phyloP scores from a whole-genome alignment of 495 filamentous ascomycete species.

The Penicillium silybi region DNA sequence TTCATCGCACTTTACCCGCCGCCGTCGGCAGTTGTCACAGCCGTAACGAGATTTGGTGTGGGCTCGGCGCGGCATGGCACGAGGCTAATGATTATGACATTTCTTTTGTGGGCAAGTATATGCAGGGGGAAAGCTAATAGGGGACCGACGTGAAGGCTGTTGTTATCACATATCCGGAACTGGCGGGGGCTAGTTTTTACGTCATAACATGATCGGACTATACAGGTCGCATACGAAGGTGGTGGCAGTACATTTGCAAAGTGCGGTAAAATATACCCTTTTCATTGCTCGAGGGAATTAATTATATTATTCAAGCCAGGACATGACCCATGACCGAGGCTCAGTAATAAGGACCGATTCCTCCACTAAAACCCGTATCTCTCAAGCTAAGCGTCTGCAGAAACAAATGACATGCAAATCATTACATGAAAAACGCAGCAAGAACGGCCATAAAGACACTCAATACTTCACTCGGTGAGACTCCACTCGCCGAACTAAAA shows the following conservation, averaged over 20 bases:
- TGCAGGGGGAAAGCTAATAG: constrained; percentile 4
- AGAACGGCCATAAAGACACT: neutral
- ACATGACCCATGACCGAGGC: neutral
- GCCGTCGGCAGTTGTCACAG: constrained; percentile 46
- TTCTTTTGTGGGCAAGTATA: neutral
- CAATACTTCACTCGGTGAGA: neutral
- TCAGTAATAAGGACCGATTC: neutral
- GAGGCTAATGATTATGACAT: neutral
- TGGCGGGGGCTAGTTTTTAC: neutral
- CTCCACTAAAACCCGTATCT: neutral
- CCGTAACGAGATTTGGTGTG: constrained; percentile 49
- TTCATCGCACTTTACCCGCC: constrained; percentile 44
- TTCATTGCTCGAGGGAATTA: neutral
- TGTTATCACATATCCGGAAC: neutral
- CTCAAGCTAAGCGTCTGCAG: neutral
- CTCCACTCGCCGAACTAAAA: neutral
- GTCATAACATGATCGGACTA: neutral
- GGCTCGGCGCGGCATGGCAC: constrained; percentile 13
- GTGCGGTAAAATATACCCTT: neutral
- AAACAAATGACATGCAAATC: neutral
- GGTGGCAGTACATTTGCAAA: neutral
- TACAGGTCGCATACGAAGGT: neutral
- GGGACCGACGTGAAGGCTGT: neutral
- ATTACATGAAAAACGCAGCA: neutral
- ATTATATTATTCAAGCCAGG: neutral